Base-by-base conservation (phyloP, 371 early-diverging fungal genomes). In the Funneliformis caledonium region DNA sequence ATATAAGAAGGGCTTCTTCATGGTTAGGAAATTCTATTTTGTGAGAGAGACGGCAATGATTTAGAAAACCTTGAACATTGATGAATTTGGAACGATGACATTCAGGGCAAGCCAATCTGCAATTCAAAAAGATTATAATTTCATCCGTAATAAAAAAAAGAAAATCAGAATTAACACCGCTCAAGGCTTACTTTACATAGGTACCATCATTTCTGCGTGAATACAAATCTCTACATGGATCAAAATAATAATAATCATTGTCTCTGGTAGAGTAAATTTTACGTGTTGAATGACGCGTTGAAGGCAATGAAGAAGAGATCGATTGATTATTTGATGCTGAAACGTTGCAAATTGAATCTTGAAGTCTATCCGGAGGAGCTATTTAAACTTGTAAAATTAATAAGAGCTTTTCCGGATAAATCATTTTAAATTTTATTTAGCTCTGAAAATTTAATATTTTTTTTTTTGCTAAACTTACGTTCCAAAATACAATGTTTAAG, bases 51-150 rank as follows among this genome's bases (percentile, higher is more conserved):
- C 94, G 85, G 81, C 92, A 92, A 84, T 96, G 96, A 76, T 92
- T 93, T 8, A 95, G 81, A 82, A 96, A 94, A 1, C 94, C 94
- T 82, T 92, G 93, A 59, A 90, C 86, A 82, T 90, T 93, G 8
- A 86, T 84, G 84, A 96, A 95, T 70, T 91, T 82, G 14, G 80
- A 81, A 19, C 90, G 84, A 47, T 73, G 75, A 84, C 92, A 92
- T 59, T 65, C 79, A 6, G 90, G 89, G 85, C 19, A 70, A 37
- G 82, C 60, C 84, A 87, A 85, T 45, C 88, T 83, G 64, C 82
- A 83, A 83, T 76, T 85, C 4, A 91, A 52, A 52, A 0, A 19
- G 52, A 19, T 87, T 86, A 6, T 85, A 85, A 14, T 94, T 94
- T 81, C 93, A 93, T 52, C 5, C 19, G 52, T 26, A 26, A 26